Base-by-base conservation (phyloP, 163 green algal genomes). In the Prototheca wickerhamii region DNA sequence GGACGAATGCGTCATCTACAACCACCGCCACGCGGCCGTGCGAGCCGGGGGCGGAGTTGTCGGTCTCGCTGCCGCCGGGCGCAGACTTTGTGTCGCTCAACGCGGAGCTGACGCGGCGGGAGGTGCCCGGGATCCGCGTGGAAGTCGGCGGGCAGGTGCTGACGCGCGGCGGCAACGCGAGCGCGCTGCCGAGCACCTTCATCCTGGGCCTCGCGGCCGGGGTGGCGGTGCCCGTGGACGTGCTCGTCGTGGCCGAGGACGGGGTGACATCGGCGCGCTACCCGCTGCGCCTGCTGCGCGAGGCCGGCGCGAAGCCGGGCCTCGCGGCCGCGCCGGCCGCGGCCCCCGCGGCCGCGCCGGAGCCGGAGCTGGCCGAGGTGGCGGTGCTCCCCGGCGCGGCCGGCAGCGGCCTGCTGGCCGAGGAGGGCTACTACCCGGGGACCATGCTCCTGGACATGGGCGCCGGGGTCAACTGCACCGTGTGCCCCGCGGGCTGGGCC, bases 211-310 rank as follows among this genome's bases (percentile, higher is more conserved):
- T 85, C 35, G 34, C 61, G 35, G 69, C 72, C 5, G 78, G 73
- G 2, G 28, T 66, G 0, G 59, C 64, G 3, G 17, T 80, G 30
- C 35, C 68, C 44, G 21, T 73, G n/a, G 55, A 71, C 20, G 69
- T 84, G 29, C 69, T 84, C 33, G 71, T 85, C 17, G 43, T 84
- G 29, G 78, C 76, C 0, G 76, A 84, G 58, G 78, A 85, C 42
- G 76, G 66, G 0, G 76, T 82, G 30, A 84, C 78, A 0, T 82
- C 78, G 2, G 37, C 58, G 17, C 66, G 67, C 40, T 85, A 85
- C 63, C 72, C 65, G 7, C 31, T 84, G 8, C n/a, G 40, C 26
- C 43, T 73, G 7, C 23, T 62, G 52, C 40, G 65, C 28, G 6
- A 12, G 7, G 44, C 18, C 32, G 7, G 61, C 20, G 42, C 28